Percentiles rank a stretch among this genome's conserved stretches.
phyloP scores from a whole-genome alignment of 2,329 filamentous ascomycete genomes.

The Ophiocordyceps sinensis region DNA sequence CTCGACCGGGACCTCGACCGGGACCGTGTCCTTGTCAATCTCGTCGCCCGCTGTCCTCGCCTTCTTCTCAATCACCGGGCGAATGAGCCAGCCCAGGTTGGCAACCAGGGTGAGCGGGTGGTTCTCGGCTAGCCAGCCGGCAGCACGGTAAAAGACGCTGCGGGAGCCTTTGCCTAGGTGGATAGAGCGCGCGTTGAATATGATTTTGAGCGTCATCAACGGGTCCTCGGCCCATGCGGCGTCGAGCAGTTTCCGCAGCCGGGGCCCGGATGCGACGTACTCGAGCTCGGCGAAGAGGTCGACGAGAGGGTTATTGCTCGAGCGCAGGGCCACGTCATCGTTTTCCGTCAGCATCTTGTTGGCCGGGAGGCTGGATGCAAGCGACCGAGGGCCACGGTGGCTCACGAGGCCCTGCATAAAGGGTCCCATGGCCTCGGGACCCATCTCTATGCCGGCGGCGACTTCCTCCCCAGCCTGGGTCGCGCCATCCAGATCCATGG shows the following conservation, averaged over 20 bases:
- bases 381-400: too few relatives aligned
- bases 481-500: too few relatives aligned
- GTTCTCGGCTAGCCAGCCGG: constrained; percentile 39
- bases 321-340: constrained; percentile 29
- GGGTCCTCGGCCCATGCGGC: constrained; percentile 34
- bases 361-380: constrained; percentile 3
- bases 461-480: too few relatives aligned
- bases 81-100: constrained; percentile 40
- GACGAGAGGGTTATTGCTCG: constrained; percentile 29
- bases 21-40: neutral
- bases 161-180: constrained; percentile 41
- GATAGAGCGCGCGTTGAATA: constrained; percentile 47
- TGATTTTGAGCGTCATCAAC: constrained; percentile 37
- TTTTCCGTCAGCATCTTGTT: constrained; percentile 40
- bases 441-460: too few relatives aligned
- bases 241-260: constrained; percentile 18
- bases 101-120: constrained; percentile 38
- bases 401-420: neutral
- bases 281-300: constrained; percentile 41
- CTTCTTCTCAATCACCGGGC: constrained; percentile 42
- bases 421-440: neutral
- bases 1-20: neutral
- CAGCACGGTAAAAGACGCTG: constrained; percentile 32
- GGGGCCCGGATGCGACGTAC: constrained; percentile 18
- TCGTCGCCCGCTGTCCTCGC: constrained; percentile 19